Evolutionary conservation across 2,329 filamentous ascomycete genomes (phyloP).

Genomic region (Clarireedia sp.): DNA sequence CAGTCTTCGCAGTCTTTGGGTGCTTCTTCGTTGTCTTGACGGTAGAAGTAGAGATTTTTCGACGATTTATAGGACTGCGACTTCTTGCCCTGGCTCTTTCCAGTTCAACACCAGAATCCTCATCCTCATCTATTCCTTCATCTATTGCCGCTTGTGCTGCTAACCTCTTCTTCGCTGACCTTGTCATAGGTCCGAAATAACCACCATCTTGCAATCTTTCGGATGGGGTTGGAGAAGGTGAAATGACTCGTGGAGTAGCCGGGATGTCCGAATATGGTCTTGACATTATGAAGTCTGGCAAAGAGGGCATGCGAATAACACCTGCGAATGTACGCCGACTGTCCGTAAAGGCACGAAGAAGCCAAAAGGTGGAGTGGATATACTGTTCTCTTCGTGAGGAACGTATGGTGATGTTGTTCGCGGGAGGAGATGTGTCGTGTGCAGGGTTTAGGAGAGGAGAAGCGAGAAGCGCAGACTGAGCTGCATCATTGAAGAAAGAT

Average conservation of each 20-base stretch:
- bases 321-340: conserved; percentile 45
- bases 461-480: conserved; percentile 46
- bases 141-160: conserved; percentile 50
- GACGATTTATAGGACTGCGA: conserved; percentile 32
- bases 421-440: conserved; percentile 21
- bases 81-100: conserved; percentile 28
- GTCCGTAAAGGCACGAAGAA: conserved; percentile 40
- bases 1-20: conserved; percentile 39
- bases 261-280: conserved; percentile 46
- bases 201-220: conserved; percentile 47
- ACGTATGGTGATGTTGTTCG: conserved; percentile 26
- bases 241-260: conserved; percentile 78
- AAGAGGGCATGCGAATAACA: conserved; percentile 45
- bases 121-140: conserved; percentile 45
- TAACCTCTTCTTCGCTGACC: conserved; percentile 57
- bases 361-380: conserved; percentile 40
- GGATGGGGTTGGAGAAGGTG: conserved; percentile 71
- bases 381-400: conserved; percentile 44
- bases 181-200: conserved; percentile 68
- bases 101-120: conserved; percentile 21
- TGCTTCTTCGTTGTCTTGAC: conserved; percentile 20
- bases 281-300: conserved; percentile 48
- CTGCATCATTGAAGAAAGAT: conserved; percentile 43
- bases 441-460: conserved; percentile 49
- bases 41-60: conserved; percentile 46